A percentile compares a stretch with the other conserved stretches of the same genome.
These are phyloP conservation scores for Didymella keratinophila DNA, from an alignment of 2,329 filamentous ascomycete genomes.

Conservation along the genomic window DNA sequence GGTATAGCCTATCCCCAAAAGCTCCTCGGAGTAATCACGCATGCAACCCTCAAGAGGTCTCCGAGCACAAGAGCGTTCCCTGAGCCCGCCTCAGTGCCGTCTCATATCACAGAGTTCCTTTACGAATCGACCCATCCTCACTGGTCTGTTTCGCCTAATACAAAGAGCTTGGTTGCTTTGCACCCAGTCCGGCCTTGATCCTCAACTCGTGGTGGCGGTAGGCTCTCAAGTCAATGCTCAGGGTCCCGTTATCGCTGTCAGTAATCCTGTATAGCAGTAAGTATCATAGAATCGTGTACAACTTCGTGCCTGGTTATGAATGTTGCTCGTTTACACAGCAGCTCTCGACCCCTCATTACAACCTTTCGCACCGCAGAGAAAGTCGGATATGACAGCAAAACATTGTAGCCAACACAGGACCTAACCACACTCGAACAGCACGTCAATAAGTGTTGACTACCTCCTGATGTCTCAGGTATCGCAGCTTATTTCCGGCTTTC, in stretches of 20 bases:
- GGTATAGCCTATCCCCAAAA: neutral
- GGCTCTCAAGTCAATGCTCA: neutral
- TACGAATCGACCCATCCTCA: neutral
- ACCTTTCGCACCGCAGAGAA: too few relatives aligned
- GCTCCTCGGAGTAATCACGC: neutral
- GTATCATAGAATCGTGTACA: neutral
- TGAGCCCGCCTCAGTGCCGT: neutral
- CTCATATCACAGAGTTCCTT: too few relatives aligned
- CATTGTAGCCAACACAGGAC: too few relatives aligned
- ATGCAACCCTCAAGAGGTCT: neutral
- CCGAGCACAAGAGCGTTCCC: neutral
- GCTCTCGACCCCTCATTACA: neutral
- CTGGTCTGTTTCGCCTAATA: too few relatives aligned
- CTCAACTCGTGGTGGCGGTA: neutral
- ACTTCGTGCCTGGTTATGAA: neutral
- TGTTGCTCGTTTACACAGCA: neutral
- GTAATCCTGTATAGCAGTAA: too few relatives aligned
- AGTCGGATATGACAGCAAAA: too few relatives aligned
- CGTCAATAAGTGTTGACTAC: too few relatives aligned
- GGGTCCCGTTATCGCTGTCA: neutral
- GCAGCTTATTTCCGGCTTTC: too few relatives aligned
- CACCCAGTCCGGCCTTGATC: neutral
- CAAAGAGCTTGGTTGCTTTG: neutral
- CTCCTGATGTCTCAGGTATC: too few relatives aligned
- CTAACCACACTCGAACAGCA: too few relatives aligned